These are phyloP conservation scores for Stachybotrys elegans DNA, from an alignment of 2,329 filamentous ascomycete species.

Conservation along the genomic window DNA sequence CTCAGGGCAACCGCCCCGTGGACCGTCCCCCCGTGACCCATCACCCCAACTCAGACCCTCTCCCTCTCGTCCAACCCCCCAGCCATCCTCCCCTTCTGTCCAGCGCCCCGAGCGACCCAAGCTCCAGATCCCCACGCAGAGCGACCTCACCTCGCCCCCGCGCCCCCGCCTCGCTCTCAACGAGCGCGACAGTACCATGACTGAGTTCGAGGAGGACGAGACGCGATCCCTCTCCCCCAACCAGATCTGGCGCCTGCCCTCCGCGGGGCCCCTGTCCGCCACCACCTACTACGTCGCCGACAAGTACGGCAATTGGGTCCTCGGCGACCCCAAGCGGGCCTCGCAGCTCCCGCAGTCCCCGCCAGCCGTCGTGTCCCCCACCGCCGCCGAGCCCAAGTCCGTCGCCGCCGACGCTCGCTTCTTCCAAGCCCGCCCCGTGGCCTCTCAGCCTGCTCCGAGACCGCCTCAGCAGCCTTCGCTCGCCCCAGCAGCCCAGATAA, in stretches of 20 bases:
- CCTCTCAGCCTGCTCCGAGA: not conserved
- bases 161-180: conserved; percentile 6
- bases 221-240: conserved; percentile 26
- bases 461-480: conserved; percentile 6
- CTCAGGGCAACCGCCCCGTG: not conserved
- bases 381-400: conserved; percentile 6
- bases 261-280: conserved; percentile 38
- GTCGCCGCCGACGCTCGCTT: not conserved
- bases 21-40: conserved; percentile 5
- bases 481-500: conserved; percentile 25
- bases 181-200: conserved; percentile 39
- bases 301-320: conserved; percentile 48
- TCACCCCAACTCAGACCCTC: conserved; percentile 3
- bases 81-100: conserved; percentile 10
- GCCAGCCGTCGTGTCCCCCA: conserved; percentile 10
- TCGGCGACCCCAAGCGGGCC: conserved; percentile 31
- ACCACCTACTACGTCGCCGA: conserved; percentile 47
- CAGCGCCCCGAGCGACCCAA: conserved; percentile 18
- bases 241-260: conserved; percentile 47
- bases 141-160: conserved; percentile 3
- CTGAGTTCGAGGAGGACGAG: conserved; percentile 49
- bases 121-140: conserved; percentile 20
- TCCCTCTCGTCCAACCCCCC: conserved; percentile 5
- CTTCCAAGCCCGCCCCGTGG: conserved; percentile 1
- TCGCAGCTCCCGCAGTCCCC: conserved; percentile 18